Percentiles rank a stretch among this genome's conserved stretches.
Conservation (phyloP, 1,284 basidiomycete genomes). For the Puccinia triticina region DNA sequence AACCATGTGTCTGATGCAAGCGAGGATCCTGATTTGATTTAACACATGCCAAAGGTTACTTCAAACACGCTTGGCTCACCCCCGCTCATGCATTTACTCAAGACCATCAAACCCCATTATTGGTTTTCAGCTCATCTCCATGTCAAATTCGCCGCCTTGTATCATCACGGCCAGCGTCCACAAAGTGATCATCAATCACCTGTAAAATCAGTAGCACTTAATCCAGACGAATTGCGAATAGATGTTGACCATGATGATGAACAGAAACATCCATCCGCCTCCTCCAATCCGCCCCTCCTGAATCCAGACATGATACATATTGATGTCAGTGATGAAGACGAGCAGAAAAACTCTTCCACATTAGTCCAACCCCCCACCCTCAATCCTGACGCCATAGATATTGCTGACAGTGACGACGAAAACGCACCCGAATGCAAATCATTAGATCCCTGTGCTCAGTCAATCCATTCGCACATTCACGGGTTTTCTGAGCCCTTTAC, state of each 20-base stretch:
- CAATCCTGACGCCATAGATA: not conserved
- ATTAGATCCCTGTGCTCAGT: not conserved
- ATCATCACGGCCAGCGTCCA: slow-evolving; percentile 63
- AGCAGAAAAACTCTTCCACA: not conserved
- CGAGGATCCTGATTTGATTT: slow-evolving; percentile 11
- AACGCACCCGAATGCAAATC: not conserved
- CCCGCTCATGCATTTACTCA: slow-evolving; percentile 78
- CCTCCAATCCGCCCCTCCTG: not conserved
- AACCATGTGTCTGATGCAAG: not conserved
- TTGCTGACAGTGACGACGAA: slow-evolving; percentile 21
- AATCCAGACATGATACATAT: slow-evolving; percentile 54
- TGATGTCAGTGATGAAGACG: slow-evolving; percentile 37
- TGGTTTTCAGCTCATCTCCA: slow-evolving; percentile 98
- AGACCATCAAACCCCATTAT: slow-evolving; percentile 75
- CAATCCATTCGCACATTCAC: not conserved
- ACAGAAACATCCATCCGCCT: not conserved
- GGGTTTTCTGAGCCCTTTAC: not conserved
- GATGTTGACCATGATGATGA: slow-evolving; percentile 64
- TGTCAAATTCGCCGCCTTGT: slow-evolving; percentile 74
- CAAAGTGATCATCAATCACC: not conserved
- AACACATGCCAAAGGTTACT: slow-evolving; percentile 62
- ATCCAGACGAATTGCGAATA: slow-evolving; percentile 69
- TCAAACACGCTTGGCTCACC: slow-evolving; percentile 81
- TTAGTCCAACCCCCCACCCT: not conserved
- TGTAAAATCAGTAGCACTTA: slow-evolving; percentile 57